A percentile compares a stretch with the other conserved stretches of the same genome.
Conservation (phyloP, 2,329 filamentous ascomycete species). For the Colletotrichum sp. region DNA sequence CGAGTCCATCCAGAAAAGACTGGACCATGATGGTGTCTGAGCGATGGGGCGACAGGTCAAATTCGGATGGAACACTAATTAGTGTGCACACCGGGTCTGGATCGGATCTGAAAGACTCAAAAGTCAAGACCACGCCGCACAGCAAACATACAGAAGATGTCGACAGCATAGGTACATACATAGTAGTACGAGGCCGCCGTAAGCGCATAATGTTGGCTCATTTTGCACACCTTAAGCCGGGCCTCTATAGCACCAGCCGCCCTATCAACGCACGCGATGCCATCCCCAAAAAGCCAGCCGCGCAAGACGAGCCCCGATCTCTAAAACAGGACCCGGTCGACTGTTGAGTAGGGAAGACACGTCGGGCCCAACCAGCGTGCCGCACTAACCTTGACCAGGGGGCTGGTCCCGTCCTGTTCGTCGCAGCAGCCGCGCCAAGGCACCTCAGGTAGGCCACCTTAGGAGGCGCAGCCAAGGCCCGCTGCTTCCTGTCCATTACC, state of each 20-base stretch:
- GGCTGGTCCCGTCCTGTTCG: neutral
- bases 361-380: neutral
- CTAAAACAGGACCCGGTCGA: neutral
- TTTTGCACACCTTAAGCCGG: neutral
- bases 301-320: neutral
- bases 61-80: neutral
- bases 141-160: neutral
- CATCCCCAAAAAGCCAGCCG: neutral
- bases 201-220: conserved; percentile 2
- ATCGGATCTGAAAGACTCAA: neutral
- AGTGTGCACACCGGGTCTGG: neutral
- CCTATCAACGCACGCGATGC: neutral
- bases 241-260: neutral
- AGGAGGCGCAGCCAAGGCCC: conserved; percentile 5
- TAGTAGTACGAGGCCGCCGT: neutral
- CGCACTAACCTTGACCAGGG: neutral
- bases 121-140: neutral
- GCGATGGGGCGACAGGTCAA: neutral
- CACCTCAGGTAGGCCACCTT: no score
- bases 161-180: neutral
- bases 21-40: neutral
- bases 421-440: neutral
- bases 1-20: neutral
- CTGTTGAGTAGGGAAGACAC: neutral
- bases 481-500: neutral